phyloP scores from a whole-genome alignment of 1,139 yeast species.

The Sugiyamaella neomexicana region DNA sequence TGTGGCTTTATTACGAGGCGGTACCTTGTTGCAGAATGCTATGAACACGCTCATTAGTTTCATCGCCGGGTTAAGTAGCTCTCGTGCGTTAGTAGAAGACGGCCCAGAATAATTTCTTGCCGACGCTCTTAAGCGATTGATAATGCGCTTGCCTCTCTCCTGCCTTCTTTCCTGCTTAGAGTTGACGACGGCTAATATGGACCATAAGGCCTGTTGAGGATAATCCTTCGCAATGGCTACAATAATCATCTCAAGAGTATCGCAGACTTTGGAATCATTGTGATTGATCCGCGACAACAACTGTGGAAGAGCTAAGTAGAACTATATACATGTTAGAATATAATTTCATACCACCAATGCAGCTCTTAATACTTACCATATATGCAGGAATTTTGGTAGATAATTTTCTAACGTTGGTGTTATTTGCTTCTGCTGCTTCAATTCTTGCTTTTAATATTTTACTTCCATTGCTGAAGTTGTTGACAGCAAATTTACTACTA shows the following conservation, averaged over 20 bases:
- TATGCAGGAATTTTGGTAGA: slow-evolving; percentile 54
- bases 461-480: slow-evolving; percentile 27
- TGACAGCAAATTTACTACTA: slow-evolving; percentile 29
- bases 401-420: slow-evolving; percentile 28
- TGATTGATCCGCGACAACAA: slow-evolving; percentile 77
- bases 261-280: slow-evolving; percentile 56
- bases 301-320: slow-evolving; percentile 89
- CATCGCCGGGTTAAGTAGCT: slow-evolving; percentile 23
- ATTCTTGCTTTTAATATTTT: slow-evolving; percentile 25
- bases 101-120: slow-evolving; percentile 20
- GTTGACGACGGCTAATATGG: slow-evolving; percentile 68
- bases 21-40: slow-evolving; percentile 38
- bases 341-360: not conserved
- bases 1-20: slow-evolving; percentile 43
- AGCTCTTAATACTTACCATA: slow-evolving; percentile 45
- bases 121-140: slow-evolving; percentile 28
- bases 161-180: slow-evolving; percentile 63
- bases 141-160: slow-evolving; percentile 52
- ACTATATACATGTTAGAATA: slow-evolving; percentile 53
- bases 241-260: slow-evolving; percentile 57
- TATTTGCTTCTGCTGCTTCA: slow-evolving; percentile 11
- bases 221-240: slow-evolving; percentile 59
- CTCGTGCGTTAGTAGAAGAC: slow-evolving; percentile 14
- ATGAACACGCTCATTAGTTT: slow-evolving; percentile 23
- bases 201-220: slow-evolving; percentile 87